A percentile compares a stretch with the other conserved stretches of the same genome.
Conservation (phyloP, 129 eudicot species). For the Helichrysum umbraculigerum region DNA sequence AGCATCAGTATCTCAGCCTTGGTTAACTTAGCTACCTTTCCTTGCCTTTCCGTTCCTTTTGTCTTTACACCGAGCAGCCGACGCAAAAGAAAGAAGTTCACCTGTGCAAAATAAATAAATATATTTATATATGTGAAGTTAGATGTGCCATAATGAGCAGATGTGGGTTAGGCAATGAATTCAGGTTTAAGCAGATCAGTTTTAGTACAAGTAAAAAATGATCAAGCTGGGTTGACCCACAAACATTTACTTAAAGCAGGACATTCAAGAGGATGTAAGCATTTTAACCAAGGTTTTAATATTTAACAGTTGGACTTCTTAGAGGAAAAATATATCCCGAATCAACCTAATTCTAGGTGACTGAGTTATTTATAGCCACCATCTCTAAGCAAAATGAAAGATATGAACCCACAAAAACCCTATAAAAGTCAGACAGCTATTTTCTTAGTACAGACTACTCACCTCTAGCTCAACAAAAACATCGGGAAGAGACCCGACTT, state of each 20-base stretch:
- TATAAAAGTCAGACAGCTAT: no score
- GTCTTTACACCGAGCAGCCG: constrained; percentile 93
- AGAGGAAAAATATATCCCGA: neutral
- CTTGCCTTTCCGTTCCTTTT: constrained; percentile 89
- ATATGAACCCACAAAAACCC: neutral
- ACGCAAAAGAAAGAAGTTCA: constrained; percentile 85
- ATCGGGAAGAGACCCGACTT: constrained; percentile 97
- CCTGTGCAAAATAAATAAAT: constrained; percentile 51
- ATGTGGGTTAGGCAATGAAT: neutral
- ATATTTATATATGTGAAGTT: no score
- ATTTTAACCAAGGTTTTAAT: neutral
- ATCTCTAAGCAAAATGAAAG: neutral
- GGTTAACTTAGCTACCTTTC: constrained; percentile 75
- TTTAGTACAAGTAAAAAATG: no score
- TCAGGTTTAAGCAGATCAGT: neutral
- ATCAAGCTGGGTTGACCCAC: neutral
- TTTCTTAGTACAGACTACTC: constrained; percentile 7
- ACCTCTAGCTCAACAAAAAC: constrained; percentile 96
- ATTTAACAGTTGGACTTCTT: neutral
- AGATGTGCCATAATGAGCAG: neutral
- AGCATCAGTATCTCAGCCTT: constrained; percentile 92
- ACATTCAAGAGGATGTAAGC: neutral
- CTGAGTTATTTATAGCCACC: neutral
- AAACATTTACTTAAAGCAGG: neutral
- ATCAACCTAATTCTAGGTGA: neutral